Percentiles rank a stretch among this genome's conserved stretches.
Conservation (phyloP, 2,329 filamentous ascomycete genomes). For the Fusarium devonianum region DNA sequence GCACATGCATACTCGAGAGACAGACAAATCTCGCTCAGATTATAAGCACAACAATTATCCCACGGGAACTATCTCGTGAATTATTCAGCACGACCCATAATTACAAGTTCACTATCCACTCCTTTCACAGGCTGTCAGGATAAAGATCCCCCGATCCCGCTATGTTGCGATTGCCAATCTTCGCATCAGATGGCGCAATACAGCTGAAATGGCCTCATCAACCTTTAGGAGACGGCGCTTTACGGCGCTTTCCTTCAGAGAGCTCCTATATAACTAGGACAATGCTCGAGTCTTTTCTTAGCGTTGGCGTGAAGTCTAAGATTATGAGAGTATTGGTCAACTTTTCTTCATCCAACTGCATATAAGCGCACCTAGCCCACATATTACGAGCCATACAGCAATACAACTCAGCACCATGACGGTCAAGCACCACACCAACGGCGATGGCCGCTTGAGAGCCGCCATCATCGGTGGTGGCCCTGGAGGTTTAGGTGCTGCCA, state of each 20-base stretch:
- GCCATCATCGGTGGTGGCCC: slow-evolving; percentile 43
- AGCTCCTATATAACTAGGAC: not conserved
- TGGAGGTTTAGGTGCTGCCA: slow-evolving; percentile 44
- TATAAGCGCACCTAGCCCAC: not conserved
- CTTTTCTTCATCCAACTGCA: too few relatives aligned
- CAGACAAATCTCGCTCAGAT: too few relatives aligned
- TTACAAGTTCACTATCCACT: slow-evolving; percentile 1
- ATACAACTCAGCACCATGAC: slow-evolving; percentile 16
- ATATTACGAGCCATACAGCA: not conserved
- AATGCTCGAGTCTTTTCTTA: too few relatives aligned
- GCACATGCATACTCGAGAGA: not conserved
- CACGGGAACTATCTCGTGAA: slow-evolving; percentile 5
- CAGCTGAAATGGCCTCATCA: slow-evolving; percentile 28
- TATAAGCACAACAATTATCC: not conserved
- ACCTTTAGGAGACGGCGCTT: not conserved
- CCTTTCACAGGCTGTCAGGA: slow-evolving; percentile 1
- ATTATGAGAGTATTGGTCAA: too few relatives aligned
- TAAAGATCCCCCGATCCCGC: slow-evolving; percentile 7
- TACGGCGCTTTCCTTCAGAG: slow-evolving; percentile 3
- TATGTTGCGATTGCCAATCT: slow-evolving; percentile 30
- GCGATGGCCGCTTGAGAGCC: slow-evolving; percentile 24
- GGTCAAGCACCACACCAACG: slow-evolving; percentile 27
- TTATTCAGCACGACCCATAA: slow-evolving; percentile 31
- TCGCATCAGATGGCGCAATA: slow-evolving; percentile 33
- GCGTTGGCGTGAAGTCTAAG: too few relatives aligned